Conservation (phyloP, 495 filamentous ascomycete species). For the Lophium mytilinum region DNA sequence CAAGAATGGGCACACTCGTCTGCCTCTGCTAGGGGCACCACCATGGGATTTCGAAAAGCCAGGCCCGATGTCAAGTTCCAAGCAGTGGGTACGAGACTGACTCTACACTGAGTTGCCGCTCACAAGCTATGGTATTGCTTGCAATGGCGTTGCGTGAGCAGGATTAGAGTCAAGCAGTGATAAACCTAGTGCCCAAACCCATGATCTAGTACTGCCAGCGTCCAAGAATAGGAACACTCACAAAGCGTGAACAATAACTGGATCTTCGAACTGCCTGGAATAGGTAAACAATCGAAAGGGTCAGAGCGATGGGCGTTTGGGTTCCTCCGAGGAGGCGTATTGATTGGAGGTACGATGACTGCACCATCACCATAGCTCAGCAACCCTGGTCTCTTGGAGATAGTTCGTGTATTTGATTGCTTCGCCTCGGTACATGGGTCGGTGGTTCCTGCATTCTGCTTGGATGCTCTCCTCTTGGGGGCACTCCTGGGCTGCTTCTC, state of each 20-base stretch:
- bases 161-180: too few species aligned
- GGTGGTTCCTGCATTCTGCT: neutral
- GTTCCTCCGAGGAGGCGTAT: neutral
- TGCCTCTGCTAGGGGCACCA: too few species aligned
- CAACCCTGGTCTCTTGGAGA: neutral
- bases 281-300: conserved; percentile 16
- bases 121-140: too few species aligned
- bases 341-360: neutral
- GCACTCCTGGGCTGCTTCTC: neutral
- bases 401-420: neutral
- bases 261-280: conserved; percentile 12
- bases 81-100: too few species aligned
- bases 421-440: neutral
- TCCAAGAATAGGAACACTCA: conserved; percentile 1
- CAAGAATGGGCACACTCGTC: too few species aligned
- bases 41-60: too few species aligned
- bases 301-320: conserved; percentile 18
- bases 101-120: too few species aligned
- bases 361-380: neutral
- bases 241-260: conserved; percentile 15
- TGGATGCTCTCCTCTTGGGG: neutral
- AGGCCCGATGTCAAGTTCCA: too few species aligned
- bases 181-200: neutral
- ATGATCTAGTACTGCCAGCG: too few species aligned
- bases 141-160: too few species aligned